Base-by-base conservation (phyloP, 345 rosid species). In the Hirschfeldia incana region DNA sequence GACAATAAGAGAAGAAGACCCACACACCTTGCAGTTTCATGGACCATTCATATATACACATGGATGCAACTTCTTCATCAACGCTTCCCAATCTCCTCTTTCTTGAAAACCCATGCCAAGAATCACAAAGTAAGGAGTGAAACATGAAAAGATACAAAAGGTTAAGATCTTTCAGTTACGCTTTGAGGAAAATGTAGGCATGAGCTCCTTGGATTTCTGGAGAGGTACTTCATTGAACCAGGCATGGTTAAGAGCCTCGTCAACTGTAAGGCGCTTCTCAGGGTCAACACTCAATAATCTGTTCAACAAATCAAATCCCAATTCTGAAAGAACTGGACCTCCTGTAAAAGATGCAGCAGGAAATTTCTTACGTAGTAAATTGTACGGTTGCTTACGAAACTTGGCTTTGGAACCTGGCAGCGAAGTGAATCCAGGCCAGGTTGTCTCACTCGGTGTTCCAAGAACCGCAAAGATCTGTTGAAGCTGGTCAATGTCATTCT, bases 221-320 rank as follows among this genome's bases (percentile, higher is more conserved):
- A 85, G 87, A 77, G 98, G 97, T 59, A 76, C 86, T 80, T 94
- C 97, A 15, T 1, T 65, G 82, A 94, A 94, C 97, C 97, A 94
- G 6, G 84, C 80, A 77, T 94, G 98, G 78, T 86, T 85, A 53
- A 92, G 87, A 15, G 98, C 97, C 51, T 72, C 94, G 44, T 87
- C 94, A 16, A 79, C 98, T 37, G 97, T 86, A 75, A 94, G 84
- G 37, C 98, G 85, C 98, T 85, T 87, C 78, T 86, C 88, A 27
- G 97, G 97, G 65, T 92, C 92, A 71, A 80, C 86, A 8, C 84
- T 84, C 61, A 94, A 76, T 85, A 94, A 90, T 51, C 77, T 85
- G 80, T 83, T 92, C 79, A 94, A 74, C 82, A 92, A 83, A 85
- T 94, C 97, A 33, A 86, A 92, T 69, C 98, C 98, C 17, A 76